Evolutionary conservation across 139 green algal genomes (phyloP).

Genomic region (Chlorella sp.): DNA sequence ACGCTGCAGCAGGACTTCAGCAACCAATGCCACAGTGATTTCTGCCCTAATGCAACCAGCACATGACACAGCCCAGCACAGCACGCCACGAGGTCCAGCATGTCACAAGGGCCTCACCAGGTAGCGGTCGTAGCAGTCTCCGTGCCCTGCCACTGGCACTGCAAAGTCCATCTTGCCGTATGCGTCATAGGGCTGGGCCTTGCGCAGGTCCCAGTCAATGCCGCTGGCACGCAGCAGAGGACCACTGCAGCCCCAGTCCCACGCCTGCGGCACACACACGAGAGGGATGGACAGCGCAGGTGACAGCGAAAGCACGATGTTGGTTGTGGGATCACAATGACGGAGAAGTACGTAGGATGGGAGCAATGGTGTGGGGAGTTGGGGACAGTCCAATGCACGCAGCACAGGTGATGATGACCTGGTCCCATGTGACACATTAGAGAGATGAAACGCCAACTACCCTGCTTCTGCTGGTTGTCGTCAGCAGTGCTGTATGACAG

Average conservation of each 20-base stretch:
- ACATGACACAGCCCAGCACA: not conserved
- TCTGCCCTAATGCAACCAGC: too few relatives aligned
- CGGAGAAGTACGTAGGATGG: too few relatives aligned
- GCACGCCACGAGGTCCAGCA: not conserved
- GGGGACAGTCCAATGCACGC: not conserved
- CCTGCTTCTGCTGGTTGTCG: too few relatives aligned
- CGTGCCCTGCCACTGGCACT: constrained; percentile 64
- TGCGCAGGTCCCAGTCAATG: constrained; percentile 80
- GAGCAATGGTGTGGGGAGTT: not conserved
- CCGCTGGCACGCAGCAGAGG: constrained; percentile 70
- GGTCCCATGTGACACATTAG: too few relatives aligned
- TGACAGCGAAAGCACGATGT: too few relatives aligned
- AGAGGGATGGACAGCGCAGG: too few relatives aligned
- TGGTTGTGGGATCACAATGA: too few relatives aligned
- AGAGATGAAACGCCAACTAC: too few relatives aligned
- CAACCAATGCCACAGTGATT: too few relatives aligned
- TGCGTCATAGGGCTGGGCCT: constrained; percentile 77
- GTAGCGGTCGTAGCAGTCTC: constrained; percentile 85
- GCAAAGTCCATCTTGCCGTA: constrained; percentile 80
- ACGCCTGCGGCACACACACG: constrained; percentile 16
- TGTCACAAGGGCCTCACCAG: constrained; percentile 27
- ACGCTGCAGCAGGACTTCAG: too few relatives aligned
- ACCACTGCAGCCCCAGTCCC: constrained; percentile 65
- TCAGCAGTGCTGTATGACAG: too few relatives aligned
- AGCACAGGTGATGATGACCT: too few relatives aligned